These are phyloP conservation scores for Sphaerulina vaccinii DNA, from an alignment of 2,329 filamentous ascomycete genomes.

Conservation along the genomic window DNA sequence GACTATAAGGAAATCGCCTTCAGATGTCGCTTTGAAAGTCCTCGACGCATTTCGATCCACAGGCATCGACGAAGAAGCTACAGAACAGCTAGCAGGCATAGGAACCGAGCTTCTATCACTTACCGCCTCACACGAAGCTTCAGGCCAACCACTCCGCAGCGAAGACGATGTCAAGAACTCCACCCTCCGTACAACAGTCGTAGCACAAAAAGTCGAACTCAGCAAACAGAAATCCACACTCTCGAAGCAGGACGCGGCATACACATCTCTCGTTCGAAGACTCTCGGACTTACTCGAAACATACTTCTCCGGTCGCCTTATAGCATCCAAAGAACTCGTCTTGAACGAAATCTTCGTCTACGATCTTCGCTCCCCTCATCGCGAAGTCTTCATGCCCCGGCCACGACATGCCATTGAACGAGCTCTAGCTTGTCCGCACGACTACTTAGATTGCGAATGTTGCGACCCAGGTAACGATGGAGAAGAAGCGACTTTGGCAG, in stretches of 20 bases:
- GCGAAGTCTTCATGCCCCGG: constrained; percentile 72
- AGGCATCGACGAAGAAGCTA: constrained; percentile 2
- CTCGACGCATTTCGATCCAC: constrained; percentile 27
- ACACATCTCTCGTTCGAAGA: constrained; percentile 63
- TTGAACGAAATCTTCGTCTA: constrained; percentile 75
- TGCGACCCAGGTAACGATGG: constrained; percentile 50
- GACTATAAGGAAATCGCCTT: constrained; percentile 60
- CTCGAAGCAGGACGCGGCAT: constrained; percentile 67
- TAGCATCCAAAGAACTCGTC: constrained; percentile 54
- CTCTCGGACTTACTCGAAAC: constrained; percentile 53
- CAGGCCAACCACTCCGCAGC: constrained; percentile 59
- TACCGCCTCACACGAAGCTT: constrained; percentile 18
- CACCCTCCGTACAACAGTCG: constrained; percentile 71
- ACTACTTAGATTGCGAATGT: constrained; percentile 74
- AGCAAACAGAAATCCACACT: constrained; percentile 71
- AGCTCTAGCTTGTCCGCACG: constrained; percentile 68
- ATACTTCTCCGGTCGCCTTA: constrained; percentile 48
- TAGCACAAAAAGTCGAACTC: constrained; percentile 77
- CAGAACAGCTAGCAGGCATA: constrained; percentile 8
- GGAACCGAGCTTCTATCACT: constrained; percentile 28
- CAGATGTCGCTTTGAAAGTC: constrained; percentile 52
- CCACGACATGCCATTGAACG: constrained; percentile 70
- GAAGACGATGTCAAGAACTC: constrained; percentile 70
- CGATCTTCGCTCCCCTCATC: constrained; percentile 66
- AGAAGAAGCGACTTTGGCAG: constrained; percentile 50